Evolutionary conservation across 169 alveolate species (phyloP).

Genomic region (Plasmodium yoelii): DNA sequence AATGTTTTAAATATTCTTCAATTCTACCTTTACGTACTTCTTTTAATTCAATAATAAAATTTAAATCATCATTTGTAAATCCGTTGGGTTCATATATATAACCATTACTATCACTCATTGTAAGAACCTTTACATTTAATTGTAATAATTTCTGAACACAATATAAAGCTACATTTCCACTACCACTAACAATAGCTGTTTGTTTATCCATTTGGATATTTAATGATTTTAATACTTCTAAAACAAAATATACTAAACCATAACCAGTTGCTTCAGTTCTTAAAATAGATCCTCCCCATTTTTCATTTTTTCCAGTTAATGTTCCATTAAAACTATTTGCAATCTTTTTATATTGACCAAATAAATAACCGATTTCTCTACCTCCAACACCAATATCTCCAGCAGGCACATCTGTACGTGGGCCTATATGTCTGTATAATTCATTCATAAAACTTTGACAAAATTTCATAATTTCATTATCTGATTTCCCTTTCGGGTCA

Average conservation of each 20-base stretch:
- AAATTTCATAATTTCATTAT: slow-evolving; percentile 85
- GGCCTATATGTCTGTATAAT: slow-evolving; percentile 87
- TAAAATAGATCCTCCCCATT: slow-evolving; percentile 90
- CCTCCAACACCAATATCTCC: slow-evolving; percentile 93
- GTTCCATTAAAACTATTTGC: slow-evolving; percentile 85
- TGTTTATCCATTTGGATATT: slow-evolving; percentile 79
- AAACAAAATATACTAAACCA: slow-evolving; percentile 89
- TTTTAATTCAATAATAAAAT: slow-evolving; percentile 78
- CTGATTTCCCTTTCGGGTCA: slow-evolving; percentile 91
- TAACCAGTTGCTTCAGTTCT: slow-evolving; percentile 93
- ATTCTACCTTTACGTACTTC: slow-evolving; percentile 78
- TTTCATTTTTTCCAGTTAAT: slow-evolving; percentile 88
- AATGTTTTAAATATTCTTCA: slow-evolving; percentile 78
- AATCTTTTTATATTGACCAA: slow-evolving; percentile 89
- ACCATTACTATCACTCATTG: slow-evolving; percentile 88
- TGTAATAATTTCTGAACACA: slow-evolving; percentile 86
- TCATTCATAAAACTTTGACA: slow-evolving; percentile 89
- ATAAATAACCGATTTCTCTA: slow-evolving; percentile 90
- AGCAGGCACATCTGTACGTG: slow-evolving; percentile 90
- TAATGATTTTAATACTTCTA: slow-evolving; percentile 77
- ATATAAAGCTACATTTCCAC: slow-evolving; percentile 91
- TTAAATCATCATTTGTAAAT: slow-evolving; percentile 80
- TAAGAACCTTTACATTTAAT: slow-evolving; percentile 87
- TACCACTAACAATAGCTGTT: slow-evolving; percentile 87
- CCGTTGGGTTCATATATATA: slow-evolving; percentile 84